phyloP scores from a whole-genome alignment of 345 rosid genomes.

The Syzygium grande region DNA sequence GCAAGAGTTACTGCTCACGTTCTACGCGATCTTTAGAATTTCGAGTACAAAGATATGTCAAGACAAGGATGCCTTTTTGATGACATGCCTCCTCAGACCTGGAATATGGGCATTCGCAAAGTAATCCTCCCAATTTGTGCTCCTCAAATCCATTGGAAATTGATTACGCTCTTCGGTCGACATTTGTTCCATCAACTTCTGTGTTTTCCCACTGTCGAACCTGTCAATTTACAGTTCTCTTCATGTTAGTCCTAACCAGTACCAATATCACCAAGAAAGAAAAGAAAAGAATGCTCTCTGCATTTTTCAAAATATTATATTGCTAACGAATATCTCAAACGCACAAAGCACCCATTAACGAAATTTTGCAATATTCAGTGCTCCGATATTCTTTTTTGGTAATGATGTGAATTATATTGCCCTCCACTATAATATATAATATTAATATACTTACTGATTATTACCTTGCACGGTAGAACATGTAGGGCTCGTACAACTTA shows the following conservation, averaged over 20 bases:
- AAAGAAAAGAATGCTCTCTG: too few species aligned
- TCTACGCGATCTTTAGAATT: not conserved
- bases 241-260: too few species aligned
- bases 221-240: constrained; percentile 2
- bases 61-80: not conserved
- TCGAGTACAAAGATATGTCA: not conserved
- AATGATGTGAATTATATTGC: not conserved
- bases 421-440: not conserved
- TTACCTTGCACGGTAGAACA: constrained; percentile 8
- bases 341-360: too few species aligned
- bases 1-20: not conserved
- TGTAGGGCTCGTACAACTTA: constrained; percentile 3
- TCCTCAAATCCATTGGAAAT: constrained; percentile 15
- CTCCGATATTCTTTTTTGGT: not conserved
- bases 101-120: constrained; percentile 26
- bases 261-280: not conserved
- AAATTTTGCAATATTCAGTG: too few species aligned
- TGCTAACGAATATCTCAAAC: too few species aligned
- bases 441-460: not conserved
- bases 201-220: constrained; percentile 21
- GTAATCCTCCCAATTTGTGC: constrained; percentile 31
- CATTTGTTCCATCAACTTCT: constrained; percentile 14
- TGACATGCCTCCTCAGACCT: not conserved
- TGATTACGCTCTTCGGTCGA: constrained; percentile 20
- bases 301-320: too few species aligned